Percentiles rank a stretch among this genome's conserved stretches.
phyloP scores from a whole-genome alignment of 768 basidiomycete genomes.

The Dioszegia hungarica region DNA sequence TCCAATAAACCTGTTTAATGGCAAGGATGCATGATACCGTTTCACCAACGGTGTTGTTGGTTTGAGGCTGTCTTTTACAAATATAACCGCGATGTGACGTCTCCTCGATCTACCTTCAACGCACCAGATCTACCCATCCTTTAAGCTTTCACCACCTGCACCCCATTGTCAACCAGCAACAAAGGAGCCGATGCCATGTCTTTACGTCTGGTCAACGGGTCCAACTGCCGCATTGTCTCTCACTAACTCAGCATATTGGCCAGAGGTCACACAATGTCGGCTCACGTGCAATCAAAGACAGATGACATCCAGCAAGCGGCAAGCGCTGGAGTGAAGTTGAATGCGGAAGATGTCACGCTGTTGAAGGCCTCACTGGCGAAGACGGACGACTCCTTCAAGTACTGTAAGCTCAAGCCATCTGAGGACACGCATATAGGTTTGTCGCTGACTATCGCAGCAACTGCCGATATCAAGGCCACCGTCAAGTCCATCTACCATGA shows the following conservation, averaged over 20 bases:
- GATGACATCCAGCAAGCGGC: no score
- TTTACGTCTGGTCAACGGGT: no score
- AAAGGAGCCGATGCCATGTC: no score
- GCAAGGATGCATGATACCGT: slow-evolving; percentile 18
- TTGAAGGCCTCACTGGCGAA: slow-evolving; percentile 76
- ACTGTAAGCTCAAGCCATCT: slow-evolving; percentile 69
- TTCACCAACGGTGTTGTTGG: slow-evolving; percentile 12
- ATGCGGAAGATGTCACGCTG: slow-evolving; percentile 86
- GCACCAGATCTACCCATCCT: no score
- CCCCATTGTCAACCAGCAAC: no score
- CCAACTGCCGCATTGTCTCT: no score
- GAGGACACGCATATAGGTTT: neutral
- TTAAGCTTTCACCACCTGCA: no score
- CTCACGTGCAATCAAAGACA: no score
- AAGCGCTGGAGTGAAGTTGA: slow-evolving; percentile 67
- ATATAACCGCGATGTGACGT: no score
- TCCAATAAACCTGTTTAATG: neutral
- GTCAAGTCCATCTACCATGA: slow-evolving; percentile 81
- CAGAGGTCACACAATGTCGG: no score
- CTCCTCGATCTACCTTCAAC: neutral
- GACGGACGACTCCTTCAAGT: slow-evolving; percentile 89
- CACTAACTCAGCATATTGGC: no score
- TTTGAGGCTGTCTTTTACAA: neutral
- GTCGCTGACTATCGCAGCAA: slow-evolving; percentile 52
- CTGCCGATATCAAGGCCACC: slow-evolving; percentile 68